These are phyloP conservation scores for Marvania coccoides DNA, from an alignment of 139 green algal genomes.

Conservation along the genomic window DNA sequence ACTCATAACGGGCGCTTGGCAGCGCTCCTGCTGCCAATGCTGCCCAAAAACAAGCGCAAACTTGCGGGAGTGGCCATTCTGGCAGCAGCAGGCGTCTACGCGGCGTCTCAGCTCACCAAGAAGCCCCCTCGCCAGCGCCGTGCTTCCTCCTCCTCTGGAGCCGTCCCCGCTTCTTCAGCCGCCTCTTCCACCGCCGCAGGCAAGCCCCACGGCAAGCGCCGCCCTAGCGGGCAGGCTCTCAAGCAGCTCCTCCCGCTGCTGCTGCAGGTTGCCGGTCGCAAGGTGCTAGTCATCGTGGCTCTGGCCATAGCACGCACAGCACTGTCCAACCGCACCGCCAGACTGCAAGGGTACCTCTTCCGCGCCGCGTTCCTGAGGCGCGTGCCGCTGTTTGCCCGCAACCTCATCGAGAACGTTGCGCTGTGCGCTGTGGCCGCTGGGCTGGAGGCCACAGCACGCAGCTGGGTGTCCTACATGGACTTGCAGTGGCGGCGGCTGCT, in stretches of 20 bases:
- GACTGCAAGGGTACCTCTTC: slow-evolving; percentile 65
- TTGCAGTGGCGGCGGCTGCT: slow-evolving; percentile 49
- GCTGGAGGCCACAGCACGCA: slow-evolving; percentile 42
- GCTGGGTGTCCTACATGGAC: slow-evolving; percentile 31
- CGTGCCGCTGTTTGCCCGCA: slow-evolving; percentile 51
- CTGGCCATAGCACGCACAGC: slow-evolving; percentile 39
- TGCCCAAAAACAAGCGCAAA: background rate
- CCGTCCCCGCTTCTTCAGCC: background rate
- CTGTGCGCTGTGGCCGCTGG: slow-evolving; percentile 43
- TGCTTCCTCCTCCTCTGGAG: too few relatives aligned
- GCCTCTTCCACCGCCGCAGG: background rate
- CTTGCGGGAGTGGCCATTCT: background rate
- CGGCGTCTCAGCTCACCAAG: background rate
- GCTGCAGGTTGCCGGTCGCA: slow-evolving; percentile 27
- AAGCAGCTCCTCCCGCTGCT: slow-evolving; percentile 38
- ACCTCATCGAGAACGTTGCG: slow-evolving; percentile 56
- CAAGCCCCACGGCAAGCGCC: too few relatives aligned
- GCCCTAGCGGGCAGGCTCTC: slow-evolving; percentile 10
- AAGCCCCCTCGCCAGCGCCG: too few relatives aligned
- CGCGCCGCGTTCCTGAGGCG: slow-evolving; percentile 52
- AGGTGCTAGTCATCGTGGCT: slow-evolving; percentile 20
- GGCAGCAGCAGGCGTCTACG: background rate
- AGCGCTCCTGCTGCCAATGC: background rate
- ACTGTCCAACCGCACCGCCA: slow-evolving; percentile 56
- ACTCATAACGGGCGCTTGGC: background rate